phyloP scores from a whole-genome alignment of 1,139 yeast species.

The Kodamaea sp. region DNA sequence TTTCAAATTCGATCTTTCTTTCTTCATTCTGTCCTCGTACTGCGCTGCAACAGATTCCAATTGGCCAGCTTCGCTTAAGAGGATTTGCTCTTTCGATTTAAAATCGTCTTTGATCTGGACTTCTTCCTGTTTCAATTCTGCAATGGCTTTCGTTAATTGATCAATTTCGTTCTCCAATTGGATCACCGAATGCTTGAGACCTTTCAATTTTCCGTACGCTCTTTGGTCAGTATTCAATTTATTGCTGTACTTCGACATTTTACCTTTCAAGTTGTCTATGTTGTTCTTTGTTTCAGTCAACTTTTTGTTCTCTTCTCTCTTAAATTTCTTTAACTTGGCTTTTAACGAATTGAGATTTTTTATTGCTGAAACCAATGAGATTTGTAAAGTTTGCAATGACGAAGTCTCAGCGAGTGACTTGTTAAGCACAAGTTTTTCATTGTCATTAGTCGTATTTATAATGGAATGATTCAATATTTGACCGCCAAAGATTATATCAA shows the following conservation, averaged over 20 bases:
- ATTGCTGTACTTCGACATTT: constrained; percentile 41
- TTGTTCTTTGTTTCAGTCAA: constrained; percentile 54
- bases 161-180: constrained; percentile 43
- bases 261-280: constrained; percentile 54
- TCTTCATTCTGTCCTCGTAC: constrained; percentile 29
- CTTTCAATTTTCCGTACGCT: constrained; percentile 41
- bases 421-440: constrained; percentile 31
- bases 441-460: constrained; percentile 39
- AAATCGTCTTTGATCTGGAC: constrained; percentile 19
- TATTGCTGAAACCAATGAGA: constrained; percentile 62
- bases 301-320: constrained; percentile 62
- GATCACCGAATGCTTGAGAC: constrained; percentile 41
- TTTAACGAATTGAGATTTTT: constrained; percentile 54
- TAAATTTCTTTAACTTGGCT: constrained; percentile 54
- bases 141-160: constrained; percentile 24
- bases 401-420: constrained; percentile 43
- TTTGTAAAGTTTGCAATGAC: constrained; percentile 60
- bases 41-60: constrained; percentile 26
- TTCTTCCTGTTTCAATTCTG: constrained; percentile 19
- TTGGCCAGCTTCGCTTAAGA: constrained; percentile 23
- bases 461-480: constrained; percentile 29
- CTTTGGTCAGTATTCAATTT: constrained; percentile 30
- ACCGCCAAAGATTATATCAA: constrained; percentile 51
- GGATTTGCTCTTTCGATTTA: constrained; percentile 22
- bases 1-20: constrained; percentile 25